Base-by-base conservation (phyloP, 805 yeast species). In the Ogataea minuta region DNA sequence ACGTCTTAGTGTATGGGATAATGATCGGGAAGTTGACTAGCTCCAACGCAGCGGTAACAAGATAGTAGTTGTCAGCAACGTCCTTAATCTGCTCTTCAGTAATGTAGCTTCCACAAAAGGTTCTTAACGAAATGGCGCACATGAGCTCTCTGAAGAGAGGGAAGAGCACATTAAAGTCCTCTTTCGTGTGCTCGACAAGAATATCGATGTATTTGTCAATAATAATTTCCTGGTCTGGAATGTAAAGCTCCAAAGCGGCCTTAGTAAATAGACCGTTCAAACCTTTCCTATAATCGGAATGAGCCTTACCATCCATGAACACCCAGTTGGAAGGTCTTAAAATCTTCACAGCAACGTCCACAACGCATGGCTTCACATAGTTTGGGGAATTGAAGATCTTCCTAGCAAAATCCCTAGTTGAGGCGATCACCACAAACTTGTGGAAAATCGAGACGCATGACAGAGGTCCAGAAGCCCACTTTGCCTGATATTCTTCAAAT, bases 401-500 rank as follows among this genome's bases (percentile, higher is more conserved):
- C 62, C 97, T 79, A 21, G 96, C 84, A 45, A 90, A 70, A 53
- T 89, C 96, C 59, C 96, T 80, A 19, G 81, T 73, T 9, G 93
- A 81, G 6, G 96, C 96, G 63, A 91, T 87, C 35, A 93, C 95
- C 28, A 93, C 99, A 58, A 91, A 91, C 68, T 93, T 93, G 72
- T 93, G 99, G 75, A 93, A 93, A 46, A 93, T 93, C 2, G 97
- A 90, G 33, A 93, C 99, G 71, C 99, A 93, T 10, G 95, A 84
- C 41, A 93, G 71, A 10, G 91, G 93, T 46, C 99, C 99, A 6
- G 93, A 81, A 54, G 77, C 79, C 99, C 99, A 93, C 63, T 93
- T 93, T 34, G 86, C 86, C 62, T 78, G 71, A 64, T 93, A 93
- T 57, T 84, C 96, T 58, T 85, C 95, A 61, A 93, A 93, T 61